These are phyloP conservation scores for Acanthamoeba healyi DNA, from an alignment of 208 protist genomes.

Conservation along the genomic window DNA sequence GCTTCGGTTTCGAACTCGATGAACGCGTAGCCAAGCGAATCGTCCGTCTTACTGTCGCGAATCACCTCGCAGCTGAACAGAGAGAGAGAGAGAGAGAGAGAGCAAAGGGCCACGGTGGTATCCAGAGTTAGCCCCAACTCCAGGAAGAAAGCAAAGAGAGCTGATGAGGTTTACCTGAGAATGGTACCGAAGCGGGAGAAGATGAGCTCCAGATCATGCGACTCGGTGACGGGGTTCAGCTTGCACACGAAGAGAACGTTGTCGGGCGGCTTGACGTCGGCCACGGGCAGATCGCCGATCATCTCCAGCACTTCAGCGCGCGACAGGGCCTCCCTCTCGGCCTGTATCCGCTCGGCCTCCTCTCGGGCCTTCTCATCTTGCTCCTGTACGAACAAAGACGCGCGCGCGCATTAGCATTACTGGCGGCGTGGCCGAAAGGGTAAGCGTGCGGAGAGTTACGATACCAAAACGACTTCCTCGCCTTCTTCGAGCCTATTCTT, in stretches of 20 bases:
- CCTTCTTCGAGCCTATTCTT: slow-evolving; percentile 16
- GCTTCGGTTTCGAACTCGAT: slow-evolving; percentile 97
- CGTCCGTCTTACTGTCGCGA: slow-evolving; percentile 89
- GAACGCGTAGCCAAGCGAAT: slow-evolving; percentile 98
- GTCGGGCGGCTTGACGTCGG: slow-evolving; percentile 96
- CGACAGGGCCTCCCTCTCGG: slow-evolving; percentile 81
- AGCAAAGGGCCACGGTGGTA: neutral
- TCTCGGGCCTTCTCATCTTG: slow-evolving; percentile 49
- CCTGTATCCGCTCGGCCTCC: neutral
- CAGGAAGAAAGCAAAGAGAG: too few relatives aligned
- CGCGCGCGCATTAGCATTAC: neutral
- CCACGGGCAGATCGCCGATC: slow-evolving; percentile 96
- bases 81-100: neutral
- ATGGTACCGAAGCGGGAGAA: slow-evolving; percentile 97
- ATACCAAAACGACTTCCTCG: slow-evolving; percentile 75
- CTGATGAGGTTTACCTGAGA: slow-evolving; percentile 86
- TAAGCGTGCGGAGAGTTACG: neutral
- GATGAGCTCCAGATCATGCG: slow-evolving; percentile 96
- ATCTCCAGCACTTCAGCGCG: slow-evolving; percentile 96
- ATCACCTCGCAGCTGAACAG: slow-evolving; percentile 88
- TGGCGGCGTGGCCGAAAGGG: neutral
- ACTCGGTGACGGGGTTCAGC: slow-evolving; percentile 97
- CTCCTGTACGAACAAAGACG: neutral
- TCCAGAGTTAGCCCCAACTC: too few relatives aligned
- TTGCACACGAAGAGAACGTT: slow-evolving; percentile 99